phyloP scores from a whole-genome alignment of 768 basidiomycete genomes.

The Tremella yokohamensis region DNA sequence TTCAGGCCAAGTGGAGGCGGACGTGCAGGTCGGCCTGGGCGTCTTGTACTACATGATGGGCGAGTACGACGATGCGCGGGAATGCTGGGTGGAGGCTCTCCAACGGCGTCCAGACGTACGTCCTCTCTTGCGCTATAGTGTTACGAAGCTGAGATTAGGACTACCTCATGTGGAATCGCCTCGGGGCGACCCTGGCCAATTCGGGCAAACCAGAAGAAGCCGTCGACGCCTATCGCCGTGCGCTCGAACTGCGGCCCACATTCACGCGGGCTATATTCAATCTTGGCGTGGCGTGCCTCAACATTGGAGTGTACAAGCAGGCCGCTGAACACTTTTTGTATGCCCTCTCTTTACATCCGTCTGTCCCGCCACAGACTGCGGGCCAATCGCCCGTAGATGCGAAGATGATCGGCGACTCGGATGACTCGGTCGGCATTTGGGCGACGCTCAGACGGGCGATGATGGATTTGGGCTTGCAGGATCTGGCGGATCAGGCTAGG shows the following conservation, averaged over 20 bases:
- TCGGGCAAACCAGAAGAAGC: conserved; percentile 93
- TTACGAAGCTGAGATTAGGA: conserved; percentile 57
- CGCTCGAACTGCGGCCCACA: conserved; percentile 82
- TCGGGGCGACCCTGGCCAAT: conserved; percentile 92
- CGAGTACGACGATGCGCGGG: conserved; percentile 83
- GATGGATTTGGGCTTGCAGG: conserved; percentile 73
- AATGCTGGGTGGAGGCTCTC: conserved; percentile 89
- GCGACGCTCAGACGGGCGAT: conserved; percentile 79
- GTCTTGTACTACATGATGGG: conserved; percentile 84
- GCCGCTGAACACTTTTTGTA: conserved; percentile 78
- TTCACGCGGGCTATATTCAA: conserved; percentile 98
- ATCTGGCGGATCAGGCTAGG: conserved; percentile 73
- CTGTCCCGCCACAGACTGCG: neutral
- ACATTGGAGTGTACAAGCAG: conserved; percentile 91
- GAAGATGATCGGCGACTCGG: conserved; percentile 52
- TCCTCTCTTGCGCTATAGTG: conserved; percentile 8
- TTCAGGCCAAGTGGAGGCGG: conserved; percentile 68
- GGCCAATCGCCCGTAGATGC: conserved; percentile 2
- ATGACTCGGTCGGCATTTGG: conserved; percentile 84
- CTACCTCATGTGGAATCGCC: conserved; percentile 90
- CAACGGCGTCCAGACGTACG: conserved; percentile 68
- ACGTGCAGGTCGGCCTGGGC: conserved; percentile 89
- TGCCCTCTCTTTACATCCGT: conserved; percentile 39
- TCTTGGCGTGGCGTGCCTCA: conserved; percentile 93
- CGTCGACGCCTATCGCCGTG: conserved; percentile 69